Conservation (phyloP, 2,329 filamentous ascomycete genomes). For the Coniosporium tulheliwenetii region DNA sequence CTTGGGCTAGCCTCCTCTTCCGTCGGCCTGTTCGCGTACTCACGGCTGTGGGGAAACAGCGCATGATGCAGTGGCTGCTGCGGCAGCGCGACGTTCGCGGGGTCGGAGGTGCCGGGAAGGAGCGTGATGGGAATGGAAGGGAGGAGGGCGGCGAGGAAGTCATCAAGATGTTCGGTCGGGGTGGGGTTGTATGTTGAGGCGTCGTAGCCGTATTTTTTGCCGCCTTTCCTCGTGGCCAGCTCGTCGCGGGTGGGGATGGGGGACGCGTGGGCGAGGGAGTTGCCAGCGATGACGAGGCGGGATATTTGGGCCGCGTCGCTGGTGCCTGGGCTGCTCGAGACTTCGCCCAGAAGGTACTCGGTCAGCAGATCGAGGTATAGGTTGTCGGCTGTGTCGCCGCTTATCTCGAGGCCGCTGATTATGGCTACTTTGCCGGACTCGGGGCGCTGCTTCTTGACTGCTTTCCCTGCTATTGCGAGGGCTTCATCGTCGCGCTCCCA, state of each 20-base stretch:
- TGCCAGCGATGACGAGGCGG: conserved; percentile 79
- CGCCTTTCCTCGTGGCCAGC: conserved; percentile 21
- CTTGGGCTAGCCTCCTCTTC: conserved; percentile 29
- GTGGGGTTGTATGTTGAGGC: conserved; percentile 72
- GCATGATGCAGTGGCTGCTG: conserved; percentile 88
- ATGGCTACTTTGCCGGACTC: conserved; percentile 63
- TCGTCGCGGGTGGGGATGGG: conserved; percentile 31
- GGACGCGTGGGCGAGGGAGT: conserved; percentile 50
- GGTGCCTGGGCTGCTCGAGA: conserved; percentile 45
- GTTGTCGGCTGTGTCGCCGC: conserved; percentile 57
- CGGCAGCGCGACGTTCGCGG: conserved; percentile 76
- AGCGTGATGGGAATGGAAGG: conserved; percentile 80
- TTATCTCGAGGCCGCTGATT: conserved; percentile 76
- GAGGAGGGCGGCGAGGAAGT: conserved; percentile 65
- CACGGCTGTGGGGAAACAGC: conserved; percentile 66
- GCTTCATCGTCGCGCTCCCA: conserved; percentile 52
- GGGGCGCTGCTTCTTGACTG: conserved; percentile 21
- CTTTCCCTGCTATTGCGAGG: conserved; percentile 19
- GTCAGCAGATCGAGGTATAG: conserved; percentile 62
- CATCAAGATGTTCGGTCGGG: conserved; percentile 71
- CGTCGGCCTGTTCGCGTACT: conserved; percentile 39
- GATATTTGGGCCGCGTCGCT: conserved; percentile 51
- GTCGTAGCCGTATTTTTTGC: conserved; percentile 91
- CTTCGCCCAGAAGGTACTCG: conserved; percentile 80
- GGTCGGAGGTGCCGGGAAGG: conserved; percentile 70